A percentile compares a stretch with the other conserved stretches of the same genome.
Evolutionary conservation across 495 filamentous ascomycete species (phyloP).

Genomic region (Talaromyces liani): DNA sequence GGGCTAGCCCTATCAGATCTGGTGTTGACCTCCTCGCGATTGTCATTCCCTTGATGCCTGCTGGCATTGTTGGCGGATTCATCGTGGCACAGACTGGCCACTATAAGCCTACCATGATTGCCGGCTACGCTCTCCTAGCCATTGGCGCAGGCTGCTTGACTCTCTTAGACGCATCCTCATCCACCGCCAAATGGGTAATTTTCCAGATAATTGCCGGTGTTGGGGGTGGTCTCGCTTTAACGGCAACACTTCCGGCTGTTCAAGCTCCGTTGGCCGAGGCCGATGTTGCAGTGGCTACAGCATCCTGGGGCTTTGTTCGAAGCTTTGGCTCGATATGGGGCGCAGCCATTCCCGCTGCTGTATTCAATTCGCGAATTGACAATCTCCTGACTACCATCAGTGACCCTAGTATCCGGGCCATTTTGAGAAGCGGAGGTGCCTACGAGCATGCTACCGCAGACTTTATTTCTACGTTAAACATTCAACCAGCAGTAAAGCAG

Average conservation of each 20-base stretch:
- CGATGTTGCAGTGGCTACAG: constrained; percentile 32
- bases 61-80: background rate
- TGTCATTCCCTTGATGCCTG: background rate
- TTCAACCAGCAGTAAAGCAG: background rate
- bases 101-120: background rate
- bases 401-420: background rate
- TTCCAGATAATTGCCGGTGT: constrained; percentile 23
- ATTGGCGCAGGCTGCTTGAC: background rate
- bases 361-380: constrained; percentile 30
- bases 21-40: background rate
- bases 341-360: constrained; percentile 35
- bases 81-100: background rate
- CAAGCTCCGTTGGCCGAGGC: constrained; percentile 24
- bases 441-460: constrained; percentile 11
- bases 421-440: constrained; percentile 10
- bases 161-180: constrained; percentile 15
- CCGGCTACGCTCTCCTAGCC: background rate
- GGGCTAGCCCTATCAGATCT: background rate
- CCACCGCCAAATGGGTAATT: constrained; percentile 14
- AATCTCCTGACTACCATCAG: constrained; percentile 1
- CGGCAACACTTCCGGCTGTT: constrained; percentile 23
- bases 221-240: constrained; percentile 18
- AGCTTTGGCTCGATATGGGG: constrained; percentile 41
- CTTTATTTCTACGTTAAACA: background rate
- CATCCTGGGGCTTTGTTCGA: constrained; percentile 34